A percentile compares a stretch with the other conserved stretches of the same genome.
These are phyloP conservation scores for Microdochium nivale DNA, from an alignment of 2,329 filamentous ascomycete genomes.

Conservation along the genomic window DNA sequence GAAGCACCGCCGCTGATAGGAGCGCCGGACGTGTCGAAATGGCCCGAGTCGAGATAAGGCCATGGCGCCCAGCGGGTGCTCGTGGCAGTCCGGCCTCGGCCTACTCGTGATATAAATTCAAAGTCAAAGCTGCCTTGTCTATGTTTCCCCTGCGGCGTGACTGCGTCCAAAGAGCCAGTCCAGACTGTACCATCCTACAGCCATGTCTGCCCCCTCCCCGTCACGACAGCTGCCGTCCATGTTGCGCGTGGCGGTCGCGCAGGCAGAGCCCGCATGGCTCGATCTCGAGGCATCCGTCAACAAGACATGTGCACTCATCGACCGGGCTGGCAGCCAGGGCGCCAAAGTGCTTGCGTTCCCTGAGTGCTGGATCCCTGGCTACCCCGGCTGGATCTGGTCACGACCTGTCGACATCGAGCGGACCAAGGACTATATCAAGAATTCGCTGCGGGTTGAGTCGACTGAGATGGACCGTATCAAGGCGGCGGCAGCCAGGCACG, in stretches of 20 bases:
- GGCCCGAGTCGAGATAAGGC: too few relatives aligned
- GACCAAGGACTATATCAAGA: slow-evolving; percentile 21
- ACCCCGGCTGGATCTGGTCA: slow-evolving; percentile 33
- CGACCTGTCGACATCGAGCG: slow-evolving; percentile 20
- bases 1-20: too few relatives aligned
- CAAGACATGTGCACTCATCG: slow-evolving; percentile 40
- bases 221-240: slow-evolving; percentile 2
- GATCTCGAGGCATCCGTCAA: slow-evolving; percentile 35
- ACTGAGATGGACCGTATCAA: slow-evolving; percentile 27
- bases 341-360: slow-evolving; percentile 39
- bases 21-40: too few relatives aligned
- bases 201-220: neutral
- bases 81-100: too few relatives aligned
- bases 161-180: neutral
- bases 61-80: too few relatives aligned
- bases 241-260: slow-evolving; percentile 33
- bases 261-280: slow-evolving; percentile 46
- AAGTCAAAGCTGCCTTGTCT: too few relatives aligned
- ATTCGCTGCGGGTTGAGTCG: slow-evolving; percentile 19
- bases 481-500: slow-evolving; percentile 19
- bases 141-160: too few relatives aligned
- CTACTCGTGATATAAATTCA: too few relatives aligned
- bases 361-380: slow-evolving; percentile 34
- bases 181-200: neutral
- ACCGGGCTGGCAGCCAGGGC: slow-evolving; percentile 34